Conservation (phyloP, 306 rosid genomes). For the Delonix regia region DNA sequence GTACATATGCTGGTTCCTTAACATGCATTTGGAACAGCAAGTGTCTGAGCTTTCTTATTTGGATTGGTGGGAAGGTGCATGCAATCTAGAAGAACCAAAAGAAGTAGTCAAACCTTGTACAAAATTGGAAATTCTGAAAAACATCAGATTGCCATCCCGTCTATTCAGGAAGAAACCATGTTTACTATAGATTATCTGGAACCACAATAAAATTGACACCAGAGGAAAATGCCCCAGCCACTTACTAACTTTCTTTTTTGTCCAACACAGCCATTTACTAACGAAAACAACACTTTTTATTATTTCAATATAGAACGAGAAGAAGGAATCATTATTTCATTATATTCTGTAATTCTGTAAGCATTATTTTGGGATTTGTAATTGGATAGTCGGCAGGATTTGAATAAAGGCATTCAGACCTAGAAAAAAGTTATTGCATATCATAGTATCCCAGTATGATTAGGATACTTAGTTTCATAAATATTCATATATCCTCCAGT, state of each 20-base stretch:
- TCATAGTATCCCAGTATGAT: not conserved
- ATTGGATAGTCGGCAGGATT: not conserved
- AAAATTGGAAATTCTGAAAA: not conserved
- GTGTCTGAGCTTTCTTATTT: not conserved
- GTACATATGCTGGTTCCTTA: not conserved
- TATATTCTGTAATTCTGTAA: not conserved
- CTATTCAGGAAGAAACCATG: too few species aligned
- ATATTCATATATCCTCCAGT: not conserved
- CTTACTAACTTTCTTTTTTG: too few species aligned
- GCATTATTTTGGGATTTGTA: not conserved
- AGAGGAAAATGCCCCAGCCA: too few species aligned
- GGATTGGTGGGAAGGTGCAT: not conserved
- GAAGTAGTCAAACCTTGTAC: not conserved
- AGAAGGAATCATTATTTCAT: not conserved
- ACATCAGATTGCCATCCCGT: not conserved
- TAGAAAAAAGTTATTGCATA: not conserved
- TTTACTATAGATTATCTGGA: too few species aligned
- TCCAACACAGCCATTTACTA: not conserved
- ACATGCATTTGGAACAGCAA: not conserved
- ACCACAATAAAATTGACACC: not conserved
- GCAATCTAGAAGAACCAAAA: not conserved
- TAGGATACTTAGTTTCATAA: too few species aligned
- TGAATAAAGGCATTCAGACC: not conserved
- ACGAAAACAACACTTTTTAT: too few species aligned
- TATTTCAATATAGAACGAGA: too few species aligned